Percentiles rank a stretch among this genome's conserved stretches.
phyloP scores from a whole-genome alignment of 805 yeast genomes.

The Candida cerambycidarum region DNA sequence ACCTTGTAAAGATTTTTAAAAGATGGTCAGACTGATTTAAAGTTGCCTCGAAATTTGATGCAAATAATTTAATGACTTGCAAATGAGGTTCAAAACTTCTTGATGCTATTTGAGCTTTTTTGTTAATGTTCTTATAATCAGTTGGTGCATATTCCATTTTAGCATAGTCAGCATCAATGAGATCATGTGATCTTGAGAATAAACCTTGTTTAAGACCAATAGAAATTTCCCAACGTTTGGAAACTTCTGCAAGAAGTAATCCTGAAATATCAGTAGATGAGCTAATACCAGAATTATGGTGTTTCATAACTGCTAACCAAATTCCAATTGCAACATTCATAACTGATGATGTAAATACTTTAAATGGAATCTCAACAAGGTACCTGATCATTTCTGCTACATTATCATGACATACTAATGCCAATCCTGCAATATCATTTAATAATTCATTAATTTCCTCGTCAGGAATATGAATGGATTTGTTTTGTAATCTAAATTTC shows the following conservation, averaged over 20 bases:
- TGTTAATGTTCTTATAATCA: conserved; percentile 57
- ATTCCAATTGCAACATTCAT: conserved; percentile 67
- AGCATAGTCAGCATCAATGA: conserved; percentile 57
- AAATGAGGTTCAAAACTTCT: conserved; percentile 65
- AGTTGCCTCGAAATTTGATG: conserved; percentile 79
- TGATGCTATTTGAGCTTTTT: conserved; percentile 49
- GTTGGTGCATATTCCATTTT: conserved; percentile 91
- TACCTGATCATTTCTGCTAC: conserved; percentile 49
- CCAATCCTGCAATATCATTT: conserved; percentile 44
- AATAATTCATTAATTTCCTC: conserved; percentile 41
- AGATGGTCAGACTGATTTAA: conserved; percentile 69
- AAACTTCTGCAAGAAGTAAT: conserved; percentile 66
- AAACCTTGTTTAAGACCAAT: conserved; percentile 62
- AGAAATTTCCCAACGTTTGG: conserved; percentile 66
- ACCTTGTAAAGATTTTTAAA: conserved; percentile 64
- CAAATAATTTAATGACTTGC: conserved; percentile 62
- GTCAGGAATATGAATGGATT: conserved; percentile 15
- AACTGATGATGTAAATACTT: conserved; percentile 54
- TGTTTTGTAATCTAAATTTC: conserved; percentile 12
- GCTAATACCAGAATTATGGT: conserved; percentile 20
- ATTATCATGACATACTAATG: conserved; percentile 32
- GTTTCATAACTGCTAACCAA: conserved; percentile 79
- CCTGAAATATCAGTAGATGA: conserved; percentile 43
- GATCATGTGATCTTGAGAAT: conserved; percentile 57
- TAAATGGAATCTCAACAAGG: conserved; percentile 71